phyloP scores from a whole-genome alignment of 2,329 filamentous ascomycete genomes.

The Botryotinia convoluta region DNA sequence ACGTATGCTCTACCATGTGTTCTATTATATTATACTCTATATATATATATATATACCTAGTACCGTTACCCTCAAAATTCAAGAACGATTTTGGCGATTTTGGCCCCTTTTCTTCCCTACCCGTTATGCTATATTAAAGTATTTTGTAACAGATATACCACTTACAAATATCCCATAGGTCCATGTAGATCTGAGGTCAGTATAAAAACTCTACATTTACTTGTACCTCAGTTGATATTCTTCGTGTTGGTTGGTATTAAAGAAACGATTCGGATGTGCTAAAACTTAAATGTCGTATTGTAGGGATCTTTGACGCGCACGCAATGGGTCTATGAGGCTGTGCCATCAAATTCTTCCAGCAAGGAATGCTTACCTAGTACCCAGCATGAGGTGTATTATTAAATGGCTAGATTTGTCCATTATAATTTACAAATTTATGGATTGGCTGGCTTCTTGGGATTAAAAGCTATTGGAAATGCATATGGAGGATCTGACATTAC shows the following conservation, averaged over 20 bases:
- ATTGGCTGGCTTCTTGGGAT: background rate
- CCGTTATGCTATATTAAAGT: background rate
- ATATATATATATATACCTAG: no score
- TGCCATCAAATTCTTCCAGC: conserved; percentile 3
- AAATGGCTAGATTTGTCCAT: background rate
- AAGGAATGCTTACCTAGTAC: background rate
- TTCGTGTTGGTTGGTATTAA: background rate
- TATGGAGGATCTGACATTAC: background rate
- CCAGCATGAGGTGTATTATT: background rate
- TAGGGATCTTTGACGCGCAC: conserved; percentile 17
- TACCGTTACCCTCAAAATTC: background rate
- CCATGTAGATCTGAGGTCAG: background rate
- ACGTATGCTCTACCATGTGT: background rate
- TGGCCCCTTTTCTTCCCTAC: background rate
- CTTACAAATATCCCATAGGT: background rate
- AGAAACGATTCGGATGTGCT: background rate
- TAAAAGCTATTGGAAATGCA: background rate
- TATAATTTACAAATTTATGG: background rate
- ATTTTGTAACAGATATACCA: background rate
- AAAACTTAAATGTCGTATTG: background rate
- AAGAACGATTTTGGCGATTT: background rate
- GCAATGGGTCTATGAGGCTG: conserved; percentile 18
- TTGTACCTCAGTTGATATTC: background rate
- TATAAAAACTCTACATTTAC: background rate
- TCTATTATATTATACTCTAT: background rate